Base-by-base conservation (phyloP, 1,284 basidiomycete genomes). In the Singerocomus rubriflavus region DNA sequence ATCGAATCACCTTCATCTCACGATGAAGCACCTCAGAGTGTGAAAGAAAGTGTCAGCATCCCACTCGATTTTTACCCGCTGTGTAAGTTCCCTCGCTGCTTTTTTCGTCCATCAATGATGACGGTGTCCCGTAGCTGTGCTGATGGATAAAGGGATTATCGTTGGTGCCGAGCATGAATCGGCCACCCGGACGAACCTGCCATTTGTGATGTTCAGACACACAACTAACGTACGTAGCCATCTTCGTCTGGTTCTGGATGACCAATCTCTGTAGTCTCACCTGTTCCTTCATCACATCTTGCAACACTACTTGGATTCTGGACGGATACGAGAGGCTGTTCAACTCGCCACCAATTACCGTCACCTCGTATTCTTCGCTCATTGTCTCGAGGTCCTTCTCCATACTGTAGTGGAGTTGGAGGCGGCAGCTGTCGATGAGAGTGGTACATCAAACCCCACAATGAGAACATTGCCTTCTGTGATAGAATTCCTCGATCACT, bases 61-160 rank as follows among this genome's bases (percentile, higher is more conserved):
- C 81, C 85, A 1, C 73, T 98, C 9, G 91, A 97, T 59, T 98
- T 98, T 63, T 98, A 99, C 65, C 96, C 96, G 0, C 70, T 99
- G 5, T 97, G 94, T 95, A 62, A 73, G 93, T 76, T 26, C 13
- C 30, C 50, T 46, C 25, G 12, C 50, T 21, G 21, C 43, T 48
- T 40, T 9, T 34, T n/a, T 52, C 36, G 35, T 48, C 14, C 33
- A 35, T 44, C 35, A 40, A 46, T 39, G 25, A 46, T 51, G 26
- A 58, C 43, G 33, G 16, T 21, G 25, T 36, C 31, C 39, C 38
- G 12, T 57, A 96, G 93, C 94, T 53, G 93, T 97, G 6, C 78
- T 99, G 17, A 96, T 99, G 90, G 94, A 98, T 67, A 98, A 98
- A 66, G 97, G 95, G 0, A 97, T 99, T 59, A 92, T 99, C 55